Conservation (phyloP, 805 yeast genomes). For the Middelhovenomyces tepae region DNA sequence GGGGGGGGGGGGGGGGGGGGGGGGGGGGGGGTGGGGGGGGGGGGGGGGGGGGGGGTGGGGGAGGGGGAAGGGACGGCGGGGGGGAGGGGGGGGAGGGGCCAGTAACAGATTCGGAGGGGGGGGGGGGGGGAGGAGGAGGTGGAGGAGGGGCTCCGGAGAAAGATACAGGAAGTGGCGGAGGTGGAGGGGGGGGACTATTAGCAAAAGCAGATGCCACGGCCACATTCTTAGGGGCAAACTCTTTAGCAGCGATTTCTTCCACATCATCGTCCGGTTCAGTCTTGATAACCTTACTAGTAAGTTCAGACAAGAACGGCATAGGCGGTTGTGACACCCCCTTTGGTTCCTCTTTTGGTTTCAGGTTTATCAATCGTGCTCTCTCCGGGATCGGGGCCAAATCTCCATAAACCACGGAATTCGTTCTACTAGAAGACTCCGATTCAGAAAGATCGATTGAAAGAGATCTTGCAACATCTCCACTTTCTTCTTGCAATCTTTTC, state of each 20-base stretch:
- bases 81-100: constrained; percentile 25
- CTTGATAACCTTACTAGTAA: constrained; percentile 25
- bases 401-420: no score
- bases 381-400: no score
- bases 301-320: constrained; percentile 21
- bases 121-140: constrained; percentile 20
- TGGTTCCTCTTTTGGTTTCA: constrained; percentile 2
- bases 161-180: constrained; percentile 22
- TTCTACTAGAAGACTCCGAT: no score
- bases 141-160: constrained; percentile 22
- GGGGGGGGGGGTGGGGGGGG: constrained; percentile 13
- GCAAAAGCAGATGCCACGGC: constrained; percentile 7
- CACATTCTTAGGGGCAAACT: constrained; percentile 22
- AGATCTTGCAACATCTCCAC: constrained; percentile 51
- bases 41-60: constrained; percentile 27
- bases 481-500: constrained; percentile 56
- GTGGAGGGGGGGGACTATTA: constrained; percentile 23
- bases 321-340: constrained; percentile 19
- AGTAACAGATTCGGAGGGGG: constrained; percentile 8
- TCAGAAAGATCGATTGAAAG: constrained; percentile 8
- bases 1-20: constrained; percentile 24
- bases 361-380: no score
- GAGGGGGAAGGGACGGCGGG: constrained; percentile 12
- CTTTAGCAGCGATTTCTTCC: constrained; percentile 11
- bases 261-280: constrained; percentile 5